phyloP scores from a whole-genome alignment of 306 rosid species.

The Trifolium pratense region DNA sequence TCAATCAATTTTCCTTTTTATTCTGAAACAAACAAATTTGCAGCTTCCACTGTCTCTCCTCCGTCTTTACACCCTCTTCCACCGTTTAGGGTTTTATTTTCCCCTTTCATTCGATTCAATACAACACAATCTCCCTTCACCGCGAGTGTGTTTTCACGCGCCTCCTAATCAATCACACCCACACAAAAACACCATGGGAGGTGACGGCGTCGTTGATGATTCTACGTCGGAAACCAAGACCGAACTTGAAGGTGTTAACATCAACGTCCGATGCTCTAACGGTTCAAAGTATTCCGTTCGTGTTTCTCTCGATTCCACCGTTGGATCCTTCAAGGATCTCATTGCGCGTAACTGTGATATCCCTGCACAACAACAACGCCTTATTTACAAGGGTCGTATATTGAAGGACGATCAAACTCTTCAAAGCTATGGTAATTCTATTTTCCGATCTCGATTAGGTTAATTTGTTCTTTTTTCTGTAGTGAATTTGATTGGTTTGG shows the following conservation, averaged over 20 bases:
- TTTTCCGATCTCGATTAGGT: conserved; percentile 43
- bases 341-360: conserved; percentile 62
- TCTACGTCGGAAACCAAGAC: conserved; percentile 40
- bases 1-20: background rate
- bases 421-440: conserved; percentile 65
- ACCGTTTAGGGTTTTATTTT: conserved; percentile 38
- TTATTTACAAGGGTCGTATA: conserved; percentile 90
- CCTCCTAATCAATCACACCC: conserved; percentile 17
- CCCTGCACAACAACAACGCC: conserved; percentile 75
- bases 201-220: conserved; percentile 53
- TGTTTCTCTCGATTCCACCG: conserved; percentile 60
- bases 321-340: conserved; percentile 64
- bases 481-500: background rate
- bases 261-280: conserved; percentile 75
- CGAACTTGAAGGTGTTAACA: conserved; percentile 42
- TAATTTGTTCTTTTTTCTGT: background rate
- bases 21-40: background rate
- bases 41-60: conserved; percentile 1
- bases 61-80: conserved; percentile 1
- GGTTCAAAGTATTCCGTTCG: conserved; percentile 71
- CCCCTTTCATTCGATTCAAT: background rate
- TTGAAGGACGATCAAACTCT: conserved; percentile 84
- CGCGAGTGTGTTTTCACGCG: conserved; percentile 34
- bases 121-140: background rate
- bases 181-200: conserved; percentile 60